Conservation (phyloP, 352 stramenopile genomes). For the Phytopythium delawarense region DNA sequence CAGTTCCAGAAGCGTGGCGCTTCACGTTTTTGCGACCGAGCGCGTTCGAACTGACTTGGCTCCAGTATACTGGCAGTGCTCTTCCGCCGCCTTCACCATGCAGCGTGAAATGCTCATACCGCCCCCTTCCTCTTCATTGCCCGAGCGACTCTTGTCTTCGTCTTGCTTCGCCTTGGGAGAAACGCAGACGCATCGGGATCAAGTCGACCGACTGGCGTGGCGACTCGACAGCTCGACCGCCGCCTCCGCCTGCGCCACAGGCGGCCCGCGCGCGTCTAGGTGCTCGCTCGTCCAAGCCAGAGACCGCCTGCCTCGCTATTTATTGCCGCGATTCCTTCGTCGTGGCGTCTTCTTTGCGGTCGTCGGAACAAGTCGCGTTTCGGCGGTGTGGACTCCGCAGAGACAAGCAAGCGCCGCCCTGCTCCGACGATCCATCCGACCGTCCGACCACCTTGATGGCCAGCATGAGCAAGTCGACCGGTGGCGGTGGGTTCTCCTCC, state of each 20-base stretch:
- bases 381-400: not conserved
- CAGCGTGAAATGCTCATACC: not conserved
- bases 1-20: not conserved
- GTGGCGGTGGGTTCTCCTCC: not conserved
- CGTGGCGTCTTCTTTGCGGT: not conserved
- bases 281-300: not conserved
- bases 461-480: not conserved
- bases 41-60: not conserved
- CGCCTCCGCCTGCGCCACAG: conserved; percentile 3
- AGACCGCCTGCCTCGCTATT: not conserved
- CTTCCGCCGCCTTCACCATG: not conserved
- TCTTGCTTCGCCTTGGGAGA: not conserved
- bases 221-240: not conserved
- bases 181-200: not conserved
- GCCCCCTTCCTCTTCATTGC: not conserved
- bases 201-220: not conserved
- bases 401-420: not conserved
- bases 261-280: conserved; percentile 2
- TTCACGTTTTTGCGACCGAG: conserved; percentile 6
- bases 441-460: not conserved
- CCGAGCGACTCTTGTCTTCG: not conserved
- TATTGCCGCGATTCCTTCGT: not conserved
- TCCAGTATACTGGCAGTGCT: not conserved
- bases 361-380: conserved; percentile 2
- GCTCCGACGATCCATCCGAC: not conserved